Evolutionary conservation across 805 yeast species (phyloP).

Genomic region (Ogataea pignaliae): DNA sequence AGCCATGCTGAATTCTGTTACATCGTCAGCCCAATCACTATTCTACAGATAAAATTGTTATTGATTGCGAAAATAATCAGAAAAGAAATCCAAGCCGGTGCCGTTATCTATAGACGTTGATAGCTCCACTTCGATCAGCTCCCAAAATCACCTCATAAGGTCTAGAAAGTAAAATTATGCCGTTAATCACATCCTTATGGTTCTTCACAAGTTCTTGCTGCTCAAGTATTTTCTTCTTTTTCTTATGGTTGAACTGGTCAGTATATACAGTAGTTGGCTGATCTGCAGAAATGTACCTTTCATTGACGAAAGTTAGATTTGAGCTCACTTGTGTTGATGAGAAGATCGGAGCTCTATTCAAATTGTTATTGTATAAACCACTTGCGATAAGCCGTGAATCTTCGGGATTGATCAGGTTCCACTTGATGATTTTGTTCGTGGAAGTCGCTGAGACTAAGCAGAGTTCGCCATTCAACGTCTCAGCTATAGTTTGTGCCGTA

Average conservation of each 20-base stretch:
- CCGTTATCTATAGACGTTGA: slow-evolving; percentile 50
- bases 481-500: slow-evolving; percentile 17
- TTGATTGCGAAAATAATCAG: no score
- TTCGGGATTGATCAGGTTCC: slow-evolving; percentile 34
- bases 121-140: slow-evolving; percentile 62
- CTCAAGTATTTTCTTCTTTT: slow-evolving; percentile 18
- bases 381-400: slow-evolving; percentile 31
- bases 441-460: slow-evolving; percentile 16
- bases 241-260: slow-evolving; percentile 2
- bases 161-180: slow-evolving; percentile 37
- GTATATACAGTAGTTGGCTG: not conserved
- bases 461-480: slow-evolving; percentile 5
- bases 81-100: not conserved
- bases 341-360: slow-evolving; percentile 13
- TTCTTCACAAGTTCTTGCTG: slow-evolving; percentile 40
- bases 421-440: slow-evolving; percentile 26
- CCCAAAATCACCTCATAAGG: slow-evolving; percentile 62
- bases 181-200: slow-evolving; percentile 51
- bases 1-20: no score
- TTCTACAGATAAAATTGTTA: no score
- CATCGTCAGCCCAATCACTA: no score
- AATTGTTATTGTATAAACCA: slow-evolving; percentile 4
- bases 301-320: slow-evolving; percentile 37
- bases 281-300: slow-evolving; percentile 23
- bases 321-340: slow-evolving; percentile 35